phyloP scores from a whole-genome alignment of 257 asterid genomes.

The Scutellaria baicalensis region DNA sequence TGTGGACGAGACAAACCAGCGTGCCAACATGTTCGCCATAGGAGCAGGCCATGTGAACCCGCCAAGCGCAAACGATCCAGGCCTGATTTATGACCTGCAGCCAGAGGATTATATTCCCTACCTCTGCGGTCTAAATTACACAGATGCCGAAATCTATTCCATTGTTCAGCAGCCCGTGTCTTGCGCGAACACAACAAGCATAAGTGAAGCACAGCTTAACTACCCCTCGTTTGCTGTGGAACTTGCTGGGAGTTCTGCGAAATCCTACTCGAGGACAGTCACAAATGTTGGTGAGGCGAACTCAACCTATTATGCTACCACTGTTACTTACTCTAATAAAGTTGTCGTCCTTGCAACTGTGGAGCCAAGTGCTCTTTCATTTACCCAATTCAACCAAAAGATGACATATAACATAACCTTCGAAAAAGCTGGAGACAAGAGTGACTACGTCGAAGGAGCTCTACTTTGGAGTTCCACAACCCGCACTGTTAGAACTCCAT shows the following conservation, averaged over 20 bases:
- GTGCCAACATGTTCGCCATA: constrained; percentile 25
- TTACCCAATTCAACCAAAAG: constrained; percentile 27
- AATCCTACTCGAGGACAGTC: constrained; percentile 30
- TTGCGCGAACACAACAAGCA: constrained; percentile 15
- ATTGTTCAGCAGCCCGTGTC: constrained; percentile 19
- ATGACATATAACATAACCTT: constrained; percentile 23
- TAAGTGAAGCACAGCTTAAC: constrained; percentile 33
- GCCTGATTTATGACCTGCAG: constrained; percentile 33
- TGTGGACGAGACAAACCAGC: constrained; percentile 25
- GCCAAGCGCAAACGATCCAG: constrained; percentile 33
- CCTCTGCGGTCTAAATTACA: constrained; percentile 40
- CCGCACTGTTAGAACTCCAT: constrained; percentile 28
- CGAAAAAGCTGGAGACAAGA: not conserved
- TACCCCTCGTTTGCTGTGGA: constrained; percentile 35
- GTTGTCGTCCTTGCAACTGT: constrained; percentile 15
- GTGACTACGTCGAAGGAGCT: constrained; percentile 22
- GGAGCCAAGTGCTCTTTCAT: constrained; percentile 15
- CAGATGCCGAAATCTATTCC: constrained; percentile 7
- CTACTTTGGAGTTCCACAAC: constrained; percentile 26
- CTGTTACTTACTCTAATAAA: not conserved
- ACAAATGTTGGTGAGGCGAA: constrained; percentile 42
- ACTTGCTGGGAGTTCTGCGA: not conserved
- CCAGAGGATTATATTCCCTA: constrained; percentile 39
- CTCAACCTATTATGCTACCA: constrained; percentile 1
- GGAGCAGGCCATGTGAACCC: constrained; percentile 58